Conservation (phyloP, 2,329 filamentous ascomycete genomes). For the Phialocephala sp. region DNA sequence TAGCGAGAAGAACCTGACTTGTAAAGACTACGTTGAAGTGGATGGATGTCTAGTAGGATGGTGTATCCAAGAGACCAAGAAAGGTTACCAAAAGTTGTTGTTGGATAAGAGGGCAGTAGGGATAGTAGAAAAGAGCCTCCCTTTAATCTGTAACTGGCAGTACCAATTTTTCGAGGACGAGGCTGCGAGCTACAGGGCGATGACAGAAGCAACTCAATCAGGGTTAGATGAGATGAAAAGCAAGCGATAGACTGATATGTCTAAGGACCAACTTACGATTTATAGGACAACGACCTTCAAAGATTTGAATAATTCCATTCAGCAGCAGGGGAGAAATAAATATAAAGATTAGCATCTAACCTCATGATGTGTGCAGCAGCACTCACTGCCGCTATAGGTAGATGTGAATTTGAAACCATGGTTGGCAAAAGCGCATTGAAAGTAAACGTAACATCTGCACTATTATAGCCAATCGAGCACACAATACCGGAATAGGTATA, state of each 20-base stretch:
- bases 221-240: background rate
- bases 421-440: background rate
- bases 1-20: background rate
- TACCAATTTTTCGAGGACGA: background rate
- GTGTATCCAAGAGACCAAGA: background rate
- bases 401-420: background rate
- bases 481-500: background rate
- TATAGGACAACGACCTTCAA: too few relatives aligned
- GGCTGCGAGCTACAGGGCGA: background rate
- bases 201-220: background rate
- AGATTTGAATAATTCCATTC: too few relatives aligned
- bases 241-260: background rate
- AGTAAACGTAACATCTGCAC: background rate
- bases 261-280: background rate
- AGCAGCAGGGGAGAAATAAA: too few relatives aligned
- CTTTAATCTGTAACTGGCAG: background rate
- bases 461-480: background rate
- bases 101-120: background rate
- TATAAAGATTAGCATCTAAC: too few relatives aligned
- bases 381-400: too few relatives aligned
- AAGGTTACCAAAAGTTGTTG: background rate
- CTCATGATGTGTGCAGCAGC: too few relatives aligned
- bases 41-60: background rate
- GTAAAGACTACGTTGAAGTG: background rate
- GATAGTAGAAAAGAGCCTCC: background rate